Evolutionary conservation across 78 protist genomes (phyloP).

Genomic region (Tieghemostelium lacteum): DNA sequence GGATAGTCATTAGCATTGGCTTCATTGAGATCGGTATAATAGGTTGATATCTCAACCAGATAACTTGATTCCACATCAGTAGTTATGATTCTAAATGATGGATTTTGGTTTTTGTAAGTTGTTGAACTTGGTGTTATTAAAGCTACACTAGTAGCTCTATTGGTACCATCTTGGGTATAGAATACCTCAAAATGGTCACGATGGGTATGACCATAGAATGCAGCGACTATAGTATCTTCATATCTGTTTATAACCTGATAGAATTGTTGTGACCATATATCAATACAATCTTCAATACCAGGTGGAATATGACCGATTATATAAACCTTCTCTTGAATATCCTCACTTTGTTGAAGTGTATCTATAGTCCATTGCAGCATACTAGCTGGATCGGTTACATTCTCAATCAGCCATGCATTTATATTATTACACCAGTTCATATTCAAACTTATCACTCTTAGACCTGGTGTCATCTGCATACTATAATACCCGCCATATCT

Average conservation of each 20-base stretch:
- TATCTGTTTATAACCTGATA: slow-evolving; percentile 54
- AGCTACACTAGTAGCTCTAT: slow-evolving; percentile 16
- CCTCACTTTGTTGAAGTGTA: slow-evolving; percentile 24
- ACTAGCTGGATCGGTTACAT: slow-evolving; percentile 57
- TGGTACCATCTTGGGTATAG: slow-evolving; percentile 9
- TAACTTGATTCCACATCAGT: slow-evolving; percentile 10
- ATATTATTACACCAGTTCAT: slow-evolving; percentile 76
- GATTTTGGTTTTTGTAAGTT: slow-evolving; percentile 66
- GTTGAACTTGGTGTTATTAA: slow-evolving; percentile 50
- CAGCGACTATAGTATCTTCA: slow-evolving; percentile 46
- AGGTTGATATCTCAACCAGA: slow-evolving; percentile 35
- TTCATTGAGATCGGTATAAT: slow-evolving; percentile 11
- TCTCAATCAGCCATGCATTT: slow-evolving; percentile 18
- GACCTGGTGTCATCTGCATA: background rate
- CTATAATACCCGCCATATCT: slow-evolving; percentile 55
- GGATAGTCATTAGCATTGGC: slow-evolving; percentile 21
- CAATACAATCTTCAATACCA: slow-evolving; percentile 59
- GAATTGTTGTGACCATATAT: slow-evolving; percentile 46
- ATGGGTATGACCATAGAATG: slow-evolving; percentile 71
- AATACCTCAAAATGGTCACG: slow-evolving; percentile 38
- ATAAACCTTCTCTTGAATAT: slow-evolving; percentile 30
- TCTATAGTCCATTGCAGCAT: slow-evolving; percentile 44
- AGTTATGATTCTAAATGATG: slow-evolving; percentile 57
- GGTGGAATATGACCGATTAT: slow-evolving; percentile 70
- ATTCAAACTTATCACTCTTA: slow-evolving; percentile 22